Evolutionary conservation across 2,329 filamentous ascomycete genomes (phyloP).

Genomic region (Colletotrichum tanaceti): DNA sequence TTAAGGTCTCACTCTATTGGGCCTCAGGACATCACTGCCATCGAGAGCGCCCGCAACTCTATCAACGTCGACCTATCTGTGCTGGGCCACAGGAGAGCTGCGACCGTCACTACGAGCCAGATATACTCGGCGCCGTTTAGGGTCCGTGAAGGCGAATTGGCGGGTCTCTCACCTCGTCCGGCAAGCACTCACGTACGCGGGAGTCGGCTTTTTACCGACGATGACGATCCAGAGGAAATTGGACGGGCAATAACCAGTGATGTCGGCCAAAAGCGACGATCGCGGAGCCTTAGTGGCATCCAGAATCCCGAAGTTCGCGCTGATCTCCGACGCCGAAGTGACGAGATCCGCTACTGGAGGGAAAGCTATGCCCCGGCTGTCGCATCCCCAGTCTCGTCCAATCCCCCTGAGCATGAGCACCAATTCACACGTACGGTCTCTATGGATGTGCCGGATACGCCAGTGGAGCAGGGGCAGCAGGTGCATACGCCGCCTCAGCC

Average conservation of each 20-base stretch:
- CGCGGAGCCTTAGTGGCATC: constrained; percentile 64
- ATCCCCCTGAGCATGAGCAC: constrained; percentile 52
- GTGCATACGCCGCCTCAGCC: constrained; percentile 58
- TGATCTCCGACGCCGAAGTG: constrained; percentile 63
- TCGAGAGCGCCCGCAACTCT: constrained; percentile 66
- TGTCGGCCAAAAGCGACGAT: constrained; percentile 63
- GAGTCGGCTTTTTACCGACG: constrained; percentile 51
- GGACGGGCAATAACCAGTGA: constrained; percentile 73
- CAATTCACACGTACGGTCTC: constrained; percentile 48
- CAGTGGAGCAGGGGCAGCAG: constrained; percentile 48
- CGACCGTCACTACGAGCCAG: constrained; percentile 54
- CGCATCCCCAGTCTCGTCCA: constrained; percentile 62
- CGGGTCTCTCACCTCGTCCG: constrained; percentile 69
- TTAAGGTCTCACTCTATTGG: constrained; percentile 71
- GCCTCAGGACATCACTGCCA: constrained; percentile 64
- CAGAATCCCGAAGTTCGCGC: constrained; percentile 27
- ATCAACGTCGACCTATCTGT: constrained; percentile 58
- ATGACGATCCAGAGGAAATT: constrained; percentile 65
- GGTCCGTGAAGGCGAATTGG: constrained; percentile 56
- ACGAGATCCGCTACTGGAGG: constrained; percentile 74
- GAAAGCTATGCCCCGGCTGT: constrained; percentile 67
- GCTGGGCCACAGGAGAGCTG: constrained; percentile 54
- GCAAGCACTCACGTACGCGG: constrained; percentile 69
- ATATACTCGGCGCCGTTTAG: constrained; percentile 52
- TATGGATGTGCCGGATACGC: constrained; percentile 49